These are phyloP conservation scores for Talaromyces wortmannii DNA, from an alignment of 495 filamentous ascomycete species.

Conservation along the genomic window DNA sequence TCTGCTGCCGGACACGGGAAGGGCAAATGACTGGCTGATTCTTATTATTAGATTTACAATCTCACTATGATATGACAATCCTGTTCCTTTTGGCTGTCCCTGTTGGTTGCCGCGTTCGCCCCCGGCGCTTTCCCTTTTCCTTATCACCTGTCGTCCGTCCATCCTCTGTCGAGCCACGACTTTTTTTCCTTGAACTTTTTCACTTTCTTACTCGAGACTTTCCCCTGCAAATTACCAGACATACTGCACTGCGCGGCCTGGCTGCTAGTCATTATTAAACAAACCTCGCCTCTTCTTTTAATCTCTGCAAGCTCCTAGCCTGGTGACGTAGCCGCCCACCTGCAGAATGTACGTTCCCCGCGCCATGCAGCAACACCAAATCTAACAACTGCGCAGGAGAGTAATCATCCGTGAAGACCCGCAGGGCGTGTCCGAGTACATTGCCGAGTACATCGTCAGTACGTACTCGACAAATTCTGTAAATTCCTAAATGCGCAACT, in stretches of 20 bases:
- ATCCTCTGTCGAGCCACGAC: neutral
- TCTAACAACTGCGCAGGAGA: slow-evolving; percentile 51
- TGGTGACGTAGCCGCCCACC: neutral
- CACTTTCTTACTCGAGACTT: neutral
- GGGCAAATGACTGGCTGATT: neutral
- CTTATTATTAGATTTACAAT: too few species aligned
- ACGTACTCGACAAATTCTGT: slow-evolving; percentile 14
- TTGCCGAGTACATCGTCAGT: slow-evolving; percentile 80
- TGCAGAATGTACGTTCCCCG: slow-evolving; percentile 4
- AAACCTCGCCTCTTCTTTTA: neutral
- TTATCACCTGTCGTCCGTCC: neutral
- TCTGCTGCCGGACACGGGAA: neutral
- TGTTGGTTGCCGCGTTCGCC: neutral
- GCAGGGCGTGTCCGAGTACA: slow-evolving; percentile 59
- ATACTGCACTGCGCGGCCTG: neutral
- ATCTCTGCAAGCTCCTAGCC: neutral
- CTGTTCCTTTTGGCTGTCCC: too few species aligned
- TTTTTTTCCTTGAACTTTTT: neutral
- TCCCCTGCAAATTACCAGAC: neutral
- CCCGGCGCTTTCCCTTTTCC: neutral
- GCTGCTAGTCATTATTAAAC: neutral
- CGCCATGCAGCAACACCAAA: neutral
- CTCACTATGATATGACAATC: too few species aligned
- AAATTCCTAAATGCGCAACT: neutral
- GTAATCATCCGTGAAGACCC: slow-evolving; percentile 76